Base-by-base conservation (phyloP, 495 filamentous ascomycete genomes). In the Penicillium diatomitis region DNA sequence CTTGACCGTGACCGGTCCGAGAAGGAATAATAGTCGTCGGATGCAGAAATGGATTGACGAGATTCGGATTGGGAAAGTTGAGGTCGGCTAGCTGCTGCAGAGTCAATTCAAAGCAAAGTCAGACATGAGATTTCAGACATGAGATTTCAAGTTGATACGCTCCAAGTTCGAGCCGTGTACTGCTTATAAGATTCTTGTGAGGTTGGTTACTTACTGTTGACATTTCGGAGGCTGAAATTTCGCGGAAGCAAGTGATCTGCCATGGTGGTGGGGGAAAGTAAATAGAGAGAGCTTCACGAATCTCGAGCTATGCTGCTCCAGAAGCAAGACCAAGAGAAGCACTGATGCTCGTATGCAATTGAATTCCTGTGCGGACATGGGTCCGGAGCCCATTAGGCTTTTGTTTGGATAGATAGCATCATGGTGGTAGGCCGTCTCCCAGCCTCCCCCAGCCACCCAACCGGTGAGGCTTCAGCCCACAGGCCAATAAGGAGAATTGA, bases 21-120 rank as follows among this genome's bases (percentile, higher is more conserved):
- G 56, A 82, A 70, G n/a, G 80, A 83, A 58, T 79, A 82, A 62
- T 84, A 84, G 64, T 84, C 78, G 67, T 85, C 80, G 37, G 82
- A 83, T 40, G 81, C 82, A 41, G 81, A 70, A 44, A 80, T 64
- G 39, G 80, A 85, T 54, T 82, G 82, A 50, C 72, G 70, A 1
- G 80, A 83, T 49, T 70, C 57, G 44, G 72, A 64, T 48, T 75
- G 72, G 12, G 71, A 61, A 38, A 84, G 53, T 60, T 79, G 78
- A 39, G 76, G 77, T 57, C 64, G 71, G 61, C 65, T 75, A 62
- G 73, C 75, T 80, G 44, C 30, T 54, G 35, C 44, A 43, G 6
- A 38, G 38, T 63, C 33, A 57, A 50, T 44, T 12, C 30, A 30
- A 2, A 20, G 20, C 20, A 20, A 11, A 28, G 20, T 46, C 11